Evolutionary conservation across 768 basidiomycete species (phyloP).

Genomic region (Butyriboletus loyo): DNA sequence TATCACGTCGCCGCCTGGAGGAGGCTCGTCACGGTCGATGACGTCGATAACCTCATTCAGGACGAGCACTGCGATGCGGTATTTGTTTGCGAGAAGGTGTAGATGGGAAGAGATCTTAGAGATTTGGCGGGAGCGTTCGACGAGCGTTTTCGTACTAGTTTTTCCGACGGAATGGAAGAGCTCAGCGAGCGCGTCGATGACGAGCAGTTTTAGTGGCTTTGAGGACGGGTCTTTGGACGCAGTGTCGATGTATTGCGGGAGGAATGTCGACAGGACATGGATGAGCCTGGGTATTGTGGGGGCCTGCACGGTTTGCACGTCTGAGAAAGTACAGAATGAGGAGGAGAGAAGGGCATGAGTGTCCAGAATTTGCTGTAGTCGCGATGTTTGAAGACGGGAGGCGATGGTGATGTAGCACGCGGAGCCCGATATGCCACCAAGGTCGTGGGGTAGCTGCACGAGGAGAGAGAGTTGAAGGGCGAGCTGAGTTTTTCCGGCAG

Average conservation of each 20-base stretch:
- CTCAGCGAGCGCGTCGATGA: slow-evolving; percentile 88
- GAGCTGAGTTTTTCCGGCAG: slow-evolving; percentile 93
- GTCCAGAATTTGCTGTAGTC: slow-evolving; percentile 64
- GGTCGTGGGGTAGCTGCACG: slow-evolving; percentile 62
- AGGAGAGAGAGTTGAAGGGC: slow-evolving; percentile 79
- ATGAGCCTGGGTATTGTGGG: slow-evolving; percentile 54
- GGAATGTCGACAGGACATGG: slow-evolving; percentile 49
- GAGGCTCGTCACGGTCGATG: slow-evolving; percentile 40
- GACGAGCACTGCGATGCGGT: slow-evolving; percentile 73
- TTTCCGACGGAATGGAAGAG: slow-evolving; percentile 69
- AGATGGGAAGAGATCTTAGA: slow-evolving; percentile 64
- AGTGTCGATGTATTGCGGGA: slow-evolving; percentile 51
- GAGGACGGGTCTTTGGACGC: slow-evolving; percentile 27
- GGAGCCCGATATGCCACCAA: slow-evolving; percentile 62
- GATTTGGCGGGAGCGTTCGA: slow-evolving; percentile 71
- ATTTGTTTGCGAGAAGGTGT: slow-evolving; percentile 62
- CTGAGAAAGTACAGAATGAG: slow-evolving; percentile 44
- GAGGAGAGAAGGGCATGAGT: slow-evolving; percentile 46
- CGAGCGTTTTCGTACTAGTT: slow-evolving; percentile 57
- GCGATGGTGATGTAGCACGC: slow-evolving; percentile 79
- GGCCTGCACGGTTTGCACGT: slow-evolving; percentile 61
- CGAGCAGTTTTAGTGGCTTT: slow-evolving; percentile 70
- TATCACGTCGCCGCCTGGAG: slow-evolving; percentile 31
- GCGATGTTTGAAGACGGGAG: slow-evolving; percentile 60
- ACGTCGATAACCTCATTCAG: slow-evolving; percentile 88